Conservation (phyloP, 2,329 filamentous ascomycete genomes). For the Diaporthe batatas region DNA sequence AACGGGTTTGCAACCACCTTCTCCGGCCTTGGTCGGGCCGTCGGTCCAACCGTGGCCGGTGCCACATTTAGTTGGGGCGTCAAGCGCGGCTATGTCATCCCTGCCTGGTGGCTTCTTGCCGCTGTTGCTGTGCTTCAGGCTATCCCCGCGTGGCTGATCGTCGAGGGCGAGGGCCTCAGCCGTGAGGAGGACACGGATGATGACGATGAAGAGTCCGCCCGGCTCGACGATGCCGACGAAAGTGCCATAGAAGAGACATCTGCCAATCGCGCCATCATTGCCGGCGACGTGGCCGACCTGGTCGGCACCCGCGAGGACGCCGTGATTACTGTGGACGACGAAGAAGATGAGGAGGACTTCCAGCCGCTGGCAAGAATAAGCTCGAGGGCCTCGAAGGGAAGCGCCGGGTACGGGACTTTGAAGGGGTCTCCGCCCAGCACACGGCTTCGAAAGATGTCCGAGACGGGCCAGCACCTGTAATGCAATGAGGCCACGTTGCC, state of each 20-base stretch:
- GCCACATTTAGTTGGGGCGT: constrained; percentile 82
- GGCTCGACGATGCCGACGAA: constrained; percentile 51
- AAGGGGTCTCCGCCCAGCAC: background rate
- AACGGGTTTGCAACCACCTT: constrained; percentile 92
- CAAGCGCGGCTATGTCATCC: constrained; percentile 79
- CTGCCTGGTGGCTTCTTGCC: constrained; percentile 86
- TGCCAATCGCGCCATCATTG: background rate
- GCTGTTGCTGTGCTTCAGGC: constrained; percentile 73
- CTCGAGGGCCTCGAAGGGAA: constrained; percentile 26
- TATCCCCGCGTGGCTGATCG: constrained; percentile 79
- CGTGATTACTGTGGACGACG: constrained; percentile 24
- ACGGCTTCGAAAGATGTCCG: constrained; percentile 36
- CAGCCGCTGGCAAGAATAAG: constrained; percentile 33
- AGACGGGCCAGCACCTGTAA: constrained; percentile 12
- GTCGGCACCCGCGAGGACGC: constrained; percentile 6
- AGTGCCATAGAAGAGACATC: constrained; percentile 45
- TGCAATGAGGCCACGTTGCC: background rate
- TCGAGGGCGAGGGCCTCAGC: constrained; percentile 78
- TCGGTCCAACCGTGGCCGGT: constrained; percentile 82
- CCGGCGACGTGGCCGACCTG: constrained; percentile 38
- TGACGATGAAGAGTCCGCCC: constrained; percentile 47
- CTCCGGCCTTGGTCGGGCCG: constrained; percentile 82
- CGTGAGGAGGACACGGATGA: constrained; percentile 50
- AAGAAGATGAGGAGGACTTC: constrained; percentile 14
- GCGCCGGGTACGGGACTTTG: constrained; percentile 30